Conservation (phyloP, 495 filamentous ascomycete species). For the Geoglossum glabrum region DNA sequence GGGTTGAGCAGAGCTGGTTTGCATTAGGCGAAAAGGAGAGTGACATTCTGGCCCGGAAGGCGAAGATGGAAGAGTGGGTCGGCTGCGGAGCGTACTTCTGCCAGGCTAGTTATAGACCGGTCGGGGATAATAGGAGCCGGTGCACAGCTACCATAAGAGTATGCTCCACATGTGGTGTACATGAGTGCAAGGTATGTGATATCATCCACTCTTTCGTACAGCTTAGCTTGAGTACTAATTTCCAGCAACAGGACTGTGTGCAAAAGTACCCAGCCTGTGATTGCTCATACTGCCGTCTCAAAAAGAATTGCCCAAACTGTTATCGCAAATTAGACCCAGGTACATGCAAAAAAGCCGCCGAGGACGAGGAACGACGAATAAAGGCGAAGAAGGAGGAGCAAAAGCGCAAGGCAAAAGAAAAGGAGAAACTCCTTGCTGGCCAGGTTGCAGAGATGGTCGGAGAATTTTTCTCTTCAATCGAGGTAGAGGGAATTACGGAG, state of each 20-base stretch:
- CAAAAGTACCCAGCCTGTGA: not conserved
- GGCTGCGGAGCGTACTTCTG: not conserved
- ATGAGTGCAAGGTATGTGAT: not conserved
- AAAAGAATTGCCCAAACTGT: not conserved
- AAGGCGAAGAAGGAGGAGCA: not conserved
- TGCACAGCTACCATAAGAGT: not conserved
- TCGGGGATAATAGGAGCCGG: not conserved
- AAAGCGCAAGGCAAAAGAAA: not conserved
- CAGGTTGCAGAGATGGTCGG: not conserved
- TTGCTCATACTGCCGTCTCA: not conserved
- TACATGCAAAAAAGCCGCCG: not conserved
- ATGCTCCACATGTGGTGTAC: not conserved
- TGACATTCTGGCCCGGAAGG: not conserved
- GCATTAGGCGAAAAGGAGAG: not conserved
- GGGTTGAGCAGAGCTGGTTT: not conserved
- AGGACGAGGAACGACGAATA: not conserved
- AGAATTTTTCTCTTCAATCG: not conserved
- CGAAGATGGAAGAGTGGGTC: not conserved
- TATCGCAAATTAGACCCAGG: constrained; percentile 1
- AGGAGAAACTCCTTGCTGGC: not conserved
- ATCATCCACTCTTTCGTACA: not conserved
- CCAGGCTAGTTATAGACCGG: not conserved
- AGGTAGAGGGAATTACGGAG: not conserved
- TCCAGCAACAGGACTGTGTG: not conserved
- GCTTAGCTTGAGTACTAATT: not conserved